These are phyloP conservation scores for Didymella lethalis DNA, from an alignment of 2,329 filamentous ascomycete species.

Conservation along the genomic window DNA sequence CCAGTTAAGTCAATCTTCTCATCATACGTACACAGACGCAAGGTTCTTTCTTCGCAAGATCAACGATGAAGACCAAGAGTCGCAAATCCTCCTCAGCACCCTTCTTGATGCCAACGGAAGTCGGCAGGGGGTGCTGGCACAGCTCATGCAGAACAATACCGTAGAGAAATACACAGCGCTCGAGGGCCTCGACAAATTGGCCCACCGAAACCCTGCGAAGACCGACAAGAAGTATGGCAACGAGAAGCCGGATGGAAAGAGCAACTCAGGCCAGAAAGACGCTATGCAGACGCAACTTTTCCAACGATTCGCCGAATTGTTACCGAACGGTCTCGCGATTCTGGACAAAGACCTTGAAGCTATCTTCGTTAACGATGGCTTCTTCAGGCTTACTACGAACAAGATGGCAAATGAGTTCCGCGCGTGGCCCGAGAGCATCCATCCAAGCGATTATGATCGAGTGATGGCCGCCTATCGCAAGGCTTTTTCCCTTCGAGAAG, in stretches of 20 bases:
- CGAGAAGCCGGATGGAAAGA: constrained; percentile 1
- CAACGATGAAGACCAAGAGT: constrained; percentile 22
- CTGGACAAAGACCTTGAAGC: constrained; percentile 55
- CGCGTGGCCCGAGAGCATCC: constrained; percentile 57
- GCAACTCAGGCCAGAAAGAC: constrained; percentile 28
- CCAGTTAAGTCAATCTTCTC: constrained; percentile 5
- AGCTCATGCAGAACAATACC: constrained; percentile 35
- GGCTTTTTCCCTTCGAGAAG: constrained; percentile 50
- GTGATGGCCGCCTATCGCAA: constrained; percentile 56
- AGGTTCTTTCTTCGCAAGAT: constrained; percentile 37
- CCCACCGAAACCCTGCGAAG: constrained; percentile 28
- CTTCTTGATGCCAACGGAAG: constrained; percentile 42
- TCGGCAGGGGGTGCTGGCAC: constrained; percentile 45
- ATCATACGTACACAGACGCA: constrained; percentile 25
- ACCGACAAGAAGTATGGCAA: constrained; percentile 14
- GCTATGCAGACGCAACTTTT: constrained; percentile 54
- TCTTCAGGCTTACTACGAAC: constrained; percentile 57
- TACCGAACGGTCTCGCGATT: constrained; percentile 57
- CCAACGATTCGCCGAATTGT: constrained; percentile 55
- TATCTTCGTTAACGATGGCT: constrained; percentile 57
- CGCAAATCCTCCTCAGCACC: constrained; percentile 43
- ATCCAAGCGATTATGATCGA: constrained; percentile 54
- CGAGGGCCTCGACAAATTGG: constrained; percentile 34
- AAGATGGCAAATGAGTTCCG: constrained; percentile 52
- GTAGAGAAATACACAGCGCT: constrained; percentile 38